Evolutionary conservation across 805 yeast genomes (phyloP).

Genomic region (Kluyveromyces siamensis): DNA sequence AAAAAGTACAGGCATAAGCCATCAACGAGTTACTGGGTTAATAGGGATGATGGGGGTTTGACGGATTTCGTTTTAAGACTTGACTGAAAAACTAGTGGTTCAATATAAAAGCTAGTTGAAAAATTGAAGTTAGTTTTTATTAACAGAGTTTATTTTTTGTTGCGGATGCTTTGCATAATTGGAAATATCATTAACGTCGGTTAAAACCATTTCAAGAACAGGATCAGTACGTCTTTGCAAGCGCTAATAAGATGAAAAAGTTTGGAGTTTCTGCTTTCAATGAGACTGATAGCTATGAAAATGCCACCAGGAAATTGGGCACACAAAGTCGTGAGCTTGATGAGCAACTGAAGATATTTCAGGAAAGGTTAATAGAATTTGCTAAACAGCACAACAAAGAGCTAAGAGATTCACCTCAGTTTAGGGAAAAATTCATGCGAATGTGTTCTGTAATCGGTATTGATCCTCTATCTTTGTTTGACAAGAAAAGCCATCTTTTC

Average conservation of each 20-base stretch:
- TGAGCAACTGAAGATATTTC: conserved; percentile 70
- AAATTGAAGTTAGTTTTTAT: too few species aligned
- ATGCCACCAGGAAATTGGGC: conserved; percentile 24
- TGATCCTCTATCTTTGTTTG: conserved; percentile 53
- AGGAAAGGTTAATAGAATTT: conserved; percentile 64
- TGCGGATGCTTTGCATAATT: too few species aligned
- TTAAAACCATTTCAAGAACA: not conserved
- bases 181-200: not conserved
- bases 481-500: conserved; percentile 24
- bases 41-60: not conserved
- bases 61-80: not conserved
- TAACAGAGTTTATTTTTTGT: too few species aligned
- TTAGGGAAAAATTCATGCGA: conserved; percentile 62
- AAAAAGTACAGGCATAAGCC: not conserved
- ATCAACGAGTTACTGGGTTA: not conserved
- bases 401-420: conserved; percentile 51
- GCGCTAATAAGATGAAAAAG: conserved; percentile 26
- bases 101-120: too few species aligned
- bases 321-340: conserved; percentile 52
- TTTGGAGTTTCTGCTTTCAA: conserved; percentile 41
- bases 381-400: conserved; percentile 64
- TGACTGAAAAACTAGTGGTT: not conserved
- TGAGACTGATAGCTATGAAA: conserved; percentile 20
- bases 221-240: not conserved
- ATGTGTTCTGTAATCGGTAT: conserved; percentile 77